These are phyloP conservation scores for Neolecta irregularis DNA, from an alignment of 1,139 yeast genomes.

Conservation along the genomic window DNA sequence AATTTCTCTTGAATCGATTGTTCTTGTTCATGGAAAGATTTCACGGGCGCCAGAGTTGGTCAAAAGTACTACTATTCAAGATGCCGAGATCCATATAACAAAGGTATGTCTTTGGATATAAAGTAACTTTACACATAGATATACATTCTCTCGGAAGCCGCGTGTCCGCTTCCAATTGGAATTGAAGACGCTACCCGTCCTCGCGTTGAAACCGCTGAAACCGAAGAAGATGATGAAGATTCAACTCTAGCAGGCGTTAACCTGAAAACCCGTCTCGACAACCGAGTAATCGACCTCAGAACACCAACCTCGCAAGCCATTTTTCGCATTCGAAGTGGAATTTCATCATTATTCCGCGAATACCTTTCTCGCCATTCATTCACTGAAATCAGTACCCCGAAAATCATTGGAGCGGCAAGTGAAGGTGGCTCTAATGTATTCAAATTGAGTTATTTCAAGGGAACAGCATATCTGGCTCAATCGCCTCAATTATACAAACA, in stretches of 20 bases:
- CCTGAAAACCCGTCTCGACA: constrained; percentile 87
- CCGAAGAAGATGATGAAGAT: constrained; percentile 52
- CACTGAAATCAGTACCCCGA: constrained; percentile 90
- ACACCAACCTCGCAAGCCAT: constrained; percentile 96
- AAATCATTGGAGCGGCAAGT: constrained; percentile 83
- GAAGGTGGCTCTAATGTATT: constrained; percentile 98
- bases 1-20: constrained; percentile 78
- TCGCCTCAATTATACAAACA: constrained; percentile 97
- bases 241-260: constrained; percentile 64
- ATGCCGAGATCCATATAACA: constrained; percentile 64
- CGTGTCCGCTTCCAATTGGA: constrained; percentile 80
- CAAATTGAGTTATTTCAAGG: constrained; percentile 82
- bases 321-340: constrained; percentile 84
- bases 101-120: constrained; percentile 22
- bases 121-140: constrained; percentile 23
- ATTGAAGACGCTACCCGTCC: constrained; percentile 94
- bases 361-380: constrained; percentile 53
- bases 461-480: constrained; percentile 87
- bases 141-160: constrained; percentile 70
- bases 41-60: constrained; percentile 73
- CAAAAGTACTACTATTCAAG: constrained; percentile 83
- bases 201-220: constrained; percentile 44
- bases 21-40: constrained; percentile 73
- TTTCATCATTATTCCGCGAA: constrained; percentile 77
- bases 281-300: constrained; percentile 90